Base-by-base conservation (phyloP, 164 flowering plant species). In the Buxus sempervirens region DNA sequence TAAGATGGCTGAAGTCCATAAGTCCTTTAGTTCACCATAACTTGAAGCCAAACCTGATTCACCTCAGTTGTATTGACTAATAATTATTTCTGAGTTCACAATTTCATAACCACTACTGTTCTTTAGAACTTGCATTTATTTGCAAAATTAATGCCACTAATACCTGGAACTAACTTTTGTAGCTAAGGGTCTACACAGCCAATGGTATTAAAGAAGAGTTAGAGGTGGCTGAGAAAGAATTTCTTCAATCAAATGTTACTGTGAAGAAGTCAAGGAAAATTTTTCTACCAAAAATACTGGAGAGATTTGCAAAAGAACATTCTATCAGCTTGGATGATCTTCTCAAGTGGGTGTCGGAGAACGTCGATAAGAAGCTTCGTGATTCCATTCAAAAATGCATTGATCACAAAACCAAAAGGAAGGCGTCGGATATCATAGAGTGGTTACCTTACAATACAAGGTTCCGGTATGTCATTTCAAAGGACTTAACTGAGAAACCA, bases 131-230 rank as follows among this genome's bases (percentile, higher is more conserved):
- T 2, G 4, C 19, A 38, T 0, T 64, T n/a, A 64, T 18, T 64
- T 20, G 25, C 18, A 45, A 1, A 45, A 45, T 45, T 10, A 64
- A 18, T 24, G 56, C 41, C 22, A 51, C 24, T 62, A 41, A 55
- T 64, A 53, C 7, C 59, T 72, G 38, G 26, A 22, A 55, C 51
- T 22, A 20, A 54, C 54, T 41, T 56, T 45, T 79, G 69, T 57
- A 92, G 97, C 78, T 92, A 45, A 92, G 69, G 72, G 94, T 90
- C 26, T 92, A 88, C 82, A 84, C 89, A 18, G 84, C 94, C 23
- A 68, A 81, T 66, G 80, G 79, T 58, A 69, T 90, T n/a, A 76
- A 70, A 73, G 92, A 87, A 42, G 90, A 92, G 66, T 77, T 92
- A 41, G 84, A 87, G 71, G 66, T n/a, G 25, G 96, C 94, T 4